These are phyloP conservation scores for Adansonia madagascariensis DNA, from an alignment of 441 rosid species.

Conservation along the genomic window DNA sequence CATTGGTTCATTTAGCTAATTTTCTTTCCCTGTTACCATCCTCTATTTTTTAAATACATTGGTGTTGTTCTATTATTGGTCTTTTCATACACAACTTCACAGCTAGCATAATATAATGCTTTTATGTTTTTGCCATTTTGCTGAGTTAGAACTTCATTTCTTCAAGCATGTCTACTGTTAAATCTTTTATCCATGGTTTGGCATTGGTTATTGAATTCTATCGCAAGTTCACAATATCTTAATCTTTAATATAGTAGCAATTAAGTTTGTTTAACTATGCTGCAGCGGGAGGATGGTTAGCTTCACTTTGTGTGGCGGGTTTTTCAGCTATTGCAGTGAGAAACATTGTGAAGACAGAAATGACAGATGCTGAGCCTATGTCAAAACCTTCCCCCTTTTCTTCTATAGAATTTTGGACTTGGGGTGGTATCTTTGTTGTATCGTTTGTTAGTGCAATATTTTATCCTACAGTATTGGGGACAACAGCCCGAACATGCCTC, in stretches of 20 bases:
- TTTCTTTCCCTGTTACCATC: neutral
- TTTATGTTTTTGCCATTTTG: too few species aligned
- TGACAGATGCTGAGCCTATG: constrained; percentile 96
- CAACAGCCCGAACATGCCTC: constrained; percentile 80
- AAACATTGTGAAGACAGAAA: constrained; percentile 77
- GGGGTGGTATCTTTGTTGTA: constrained; percentile 71
- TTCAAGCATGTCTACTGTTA: neutral
- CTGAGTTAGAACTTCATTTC: neutral
- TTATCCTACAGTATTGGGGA: constrained; percentile 72
- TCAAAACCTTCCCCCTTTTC: constrained; percentile 82
- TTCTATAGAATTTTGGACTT: constrained; percentile 61
- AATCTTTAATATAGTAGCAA: constrained; percentile 12
- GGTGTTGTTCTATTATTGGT: neutral
- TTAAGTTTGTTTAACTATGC: constrained; percentile 26
- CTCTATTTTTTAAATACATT: neutral
- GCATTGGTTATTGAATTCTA: neutral
- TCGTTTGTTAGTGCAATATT: constrained; percentile 71
- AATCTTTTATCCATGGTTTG: constrained; percentile 12
- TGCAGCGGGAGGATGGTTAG: constrained; percentile 93
- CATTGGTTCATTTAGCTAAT: neutral
- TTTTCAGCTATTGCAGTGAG: constrained; percentile 85
- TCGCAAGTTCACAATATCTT: neutral
- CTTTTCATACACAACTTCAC: neutral
- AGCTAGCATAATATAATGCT: neutral
- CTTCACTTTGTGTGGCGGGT: constrained; percentile 91